These are phyloP conservation scores for Metarhizium robertsii DNA, from an alignment of 2,329 filamentous ascomycete genomes.

Conservation along the genomic window DNA sequence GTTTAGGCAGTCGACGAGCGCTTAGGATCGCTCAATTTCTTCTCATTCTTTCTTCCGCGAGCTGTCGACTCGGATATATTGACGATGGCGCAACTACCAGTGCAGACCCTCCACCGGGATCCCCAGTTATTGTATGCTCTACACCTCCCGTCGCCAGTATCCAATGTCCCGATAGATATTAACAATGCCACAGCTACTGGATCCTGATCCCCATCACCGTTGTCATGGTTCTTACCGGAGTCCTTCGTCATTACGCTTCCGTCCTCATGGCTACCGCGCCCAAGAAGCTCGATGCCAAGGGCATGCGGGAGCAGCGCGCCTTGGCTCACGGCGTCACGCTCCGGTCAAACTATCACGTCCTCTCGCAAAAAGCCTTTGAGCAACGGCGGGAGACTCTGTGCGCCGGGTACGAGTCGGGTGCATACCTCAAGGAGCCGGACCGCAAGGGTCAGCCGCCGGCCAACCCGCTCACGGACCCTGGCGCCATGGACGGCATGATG, in stretches of 20 bases:
- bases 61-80: conserved; percentile 5
- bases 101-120: conserved; percentile 97
- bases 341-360: conserved; percentile 69
- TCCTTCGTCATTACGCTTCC: conserved; percentile 91
- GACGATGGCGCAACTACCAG: conserved; percentile 71
- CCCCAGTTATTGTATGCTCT: conserved; percentile 83
- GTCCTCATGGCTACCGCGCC: conserved; percentile 80
- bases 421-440: conserved; percentile 83
- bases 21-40: background rate
- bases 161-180: background rate
- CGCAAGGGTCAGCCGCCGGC: conserved; percentile 76
- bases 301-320: conserved; percentile 78
- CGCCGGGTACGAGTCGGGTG: conserved; percentile 73
- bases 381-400: conserved; percentile 72
- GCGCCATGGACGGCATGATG: conserved; percentile 99
- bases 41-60: background rate
- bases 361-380: conserved; percentile 71
- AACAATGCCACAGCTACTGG: conserved; percentile 67
- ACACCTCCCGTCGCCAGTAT: background rate
- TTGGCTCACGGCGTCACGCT: conserved; percentile 78
- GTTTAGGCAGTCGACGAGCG: conserved; percentile 1
- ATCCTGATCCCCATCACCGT: conserved; percentile 95
- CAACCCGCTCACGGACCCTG: conserved; percentile 92
- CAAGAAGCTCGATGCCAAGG: conserved; percentile 67
- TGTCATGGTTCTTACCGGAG: conserved; percentile 94